A percentile compares a stretch with the other conserved stretches of the same genome.
Conservation (phyloP, 202 grass and related monocot species). For the Thinopyrum obtusiflorum region DNA sequence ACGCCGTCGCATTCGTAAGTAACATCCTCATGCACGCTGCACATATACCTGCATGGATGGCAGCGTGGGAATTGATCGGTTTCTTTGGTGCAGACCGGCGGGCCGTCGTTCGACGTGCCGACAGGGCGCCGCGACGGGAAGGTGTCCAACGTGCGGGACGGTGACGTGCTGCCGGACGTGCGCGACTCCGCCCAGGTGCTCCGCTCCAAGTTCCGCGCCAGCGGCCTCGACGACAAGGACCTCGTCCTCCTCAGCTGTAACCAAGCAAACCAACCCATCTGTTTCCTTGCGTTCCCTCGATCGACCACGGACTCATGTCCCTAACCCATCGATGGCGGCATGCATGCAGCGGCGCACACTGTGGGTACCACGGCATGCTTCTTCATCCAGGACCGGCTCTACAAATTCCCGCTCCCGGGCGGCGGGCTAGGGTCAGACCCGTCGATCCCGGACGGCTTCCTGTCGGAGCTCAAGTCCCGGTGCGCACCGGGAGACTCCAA, state of each 20-base stretch:
- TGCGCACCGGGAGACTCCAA: constrained; percentile 75
- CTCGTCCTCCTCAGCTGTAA: constrained; percentile 81
- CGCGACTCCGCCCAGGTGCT: constrained; percentile 46
- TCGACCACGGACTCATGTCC: background rate
- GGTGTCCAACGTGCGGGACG: constrained; percentile 55
- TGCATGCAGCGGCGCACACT: constrained; percentile 77
- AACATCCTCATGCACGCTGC: background rate
- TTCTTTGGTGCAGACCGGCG: constrained; percentile 48
- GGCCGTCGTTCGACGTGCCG: constrained; percentile 70
- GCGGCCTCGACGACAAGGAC: constrained; percentile 69
- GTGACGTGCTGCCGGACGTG: constrained; percentile 64
- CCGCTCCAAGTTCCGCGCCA: constrained; percentile 66
- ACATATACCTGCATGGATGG: background rate
- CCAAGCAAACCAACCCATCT: background rate
- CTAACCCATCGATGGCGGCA: background rate
- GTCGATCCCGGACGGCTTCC: constrained; percentile 50
- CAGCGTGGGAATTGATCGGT: background rate
- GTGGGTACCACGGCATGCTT: constrained; percentile 94
- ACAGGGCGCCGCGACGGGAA: constrained; percentile 66
- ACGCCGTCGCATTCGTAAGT: constrained; percentile 55
- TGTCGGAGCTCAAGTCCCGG: constrained; percentile 56
- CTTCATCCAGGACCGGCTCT: constrained; percentile 73
- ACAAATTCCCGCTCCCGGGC: constrained; percentile 52
- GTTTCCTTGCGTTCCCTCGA: background rate
- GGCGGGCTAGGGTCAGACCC: constrained; percentile 57